A percentile compares a stretch with the other conserved stretches of the same genome.
phyloP scores from a whole-genome alignment of 805 yeast genomes.

The Yarrowia osloensis region DNA sequence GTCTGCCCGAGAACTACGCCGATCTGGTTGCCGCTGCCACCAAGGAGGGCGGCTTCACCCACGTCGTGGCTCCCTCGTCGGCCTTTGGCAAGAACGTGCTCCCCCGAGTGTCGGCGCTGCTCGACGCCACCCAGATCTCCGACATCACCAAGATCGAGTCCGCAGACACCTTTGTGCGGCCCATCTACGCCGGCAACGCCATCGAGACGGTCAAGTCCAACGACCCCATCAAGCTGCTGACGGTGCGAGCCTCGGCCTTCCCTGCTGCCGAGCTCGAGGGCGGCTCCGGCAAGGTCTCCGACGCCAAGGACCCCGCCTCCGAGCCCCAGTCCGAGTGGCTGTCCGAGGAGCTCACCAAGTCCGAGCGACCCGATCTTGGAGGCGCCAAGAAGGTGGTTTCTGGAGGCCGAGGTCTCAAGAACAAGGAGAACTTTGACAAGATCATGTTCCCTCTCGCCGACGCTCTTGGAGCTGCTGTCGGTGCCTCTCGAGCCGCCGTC shows the following conservation, averaged over 20 bases:
- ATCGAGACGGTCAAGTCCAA: conserved; percentile 72
- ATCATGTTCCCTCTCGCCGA: conserved; percentile 81
- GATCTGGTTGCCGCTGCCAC: conserved; percentile 61
- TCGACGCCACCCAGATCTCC: conserved; percentile 85
- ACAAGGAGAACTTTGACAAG: conserved; percentile 80
- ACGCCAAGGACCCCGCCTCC: conserved; percentile 41
- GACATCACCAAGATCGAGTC: conserved; percentile 72
- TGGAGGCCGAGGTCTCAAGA: conserved; percentile 93
- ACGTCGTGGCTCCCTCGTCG: conserved; percentile 79
- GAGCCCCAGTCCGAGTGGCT: conserved; percentile 60
- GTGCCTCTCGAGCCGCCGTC: conserved; percentile 98
- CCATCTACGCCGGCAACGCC: conserved; percentile 96
- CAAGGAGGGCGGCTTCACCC: conserved; percentile 53
- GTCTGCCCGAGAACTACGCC: conserved; percentile 77
- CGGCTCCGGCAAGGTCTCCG: conserved; percentile 48
- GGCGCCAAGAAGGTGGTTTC: conserved; percentile 80
- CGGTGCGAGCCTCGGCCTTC: conserved; percentile 87
- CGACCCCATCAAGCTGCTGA: conserved; percentile 66
- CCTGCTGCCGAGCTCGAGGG: conserved; percentile 47
- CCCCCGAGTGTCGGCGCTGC: conserved; percentile 82
- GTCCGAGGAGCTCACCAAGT: conserved; percentile 68
- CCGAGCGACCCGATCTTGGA: conserved; percentile 88
- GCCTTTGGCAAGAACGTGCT: conserved; percentile 83
- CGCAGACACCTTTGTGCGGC: conserved; percentile 78
- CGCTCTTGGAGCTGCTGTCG: conserved; percentile 85